Percentiles rank a stretch among this genome's conserved stretches.
phyloP scores from a whole-genome alignment of 139 green algal genomes.

The Yamagishiella unicocca region DNA sequence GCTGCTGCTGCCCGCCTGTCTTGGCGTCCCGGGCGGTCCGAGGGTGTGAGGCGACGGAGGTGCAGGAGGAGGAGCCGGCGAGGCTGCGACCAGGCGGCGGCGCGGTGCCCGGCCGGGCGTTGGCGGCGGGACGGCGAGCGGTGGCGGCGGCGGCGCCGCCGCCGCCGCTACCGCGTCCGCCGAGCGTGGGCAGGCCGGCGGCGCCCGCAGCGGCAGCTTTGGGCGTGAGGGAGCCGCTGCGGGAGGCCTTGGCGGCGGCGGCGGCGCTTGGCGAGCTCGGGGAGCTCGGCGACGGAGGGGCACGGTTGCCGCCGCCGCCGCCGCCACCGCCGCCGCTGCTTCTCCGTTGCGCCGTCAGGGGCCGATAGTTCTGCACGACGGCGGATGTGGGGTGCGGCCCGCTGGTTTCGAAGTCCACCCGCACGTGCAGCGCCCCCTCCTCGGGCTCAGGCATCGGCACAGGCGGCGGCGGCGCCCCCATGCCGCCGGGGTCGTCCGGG shows the following conservation, averaged over 20 bases:
- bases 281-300: not conserved
- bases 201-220: not conserved
- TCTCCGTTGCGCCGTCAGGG: not conserved
- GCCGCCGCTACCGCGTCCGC: not conserved
- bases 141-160: not conserved
- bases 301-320: not conserved
- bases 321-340: not conserved
- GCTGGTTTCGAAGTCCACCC: slow-evolving; percentile 19
- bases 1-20: not conserved
- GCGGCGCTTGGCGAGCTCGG: not conserved
- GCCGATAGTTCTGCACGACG: not conserved
- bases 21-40: not conserved
- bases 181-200: not conserved
- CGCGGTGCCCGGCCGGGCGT: not conserved
- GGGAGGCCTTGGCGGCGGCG: not conserved
- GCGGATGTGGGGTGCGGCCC: slow-evolving; percentile 15
- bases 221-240: not conserved
- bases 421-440: not conserved
- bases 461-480: too few relatives aligned
- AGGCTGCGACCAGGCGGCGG: not conserved
- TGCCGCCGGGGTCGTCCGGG: not conserved
- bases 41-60: not conserved
- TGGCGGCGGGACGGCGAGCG: not conserved
- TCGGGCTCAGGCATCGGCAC: not conserved
- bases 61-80: not conserved